Percentiles rank a stretch among this genome's conserved stretches.
Evolutionary conservation across 1,284 basidiomycete genomes (phyloP).

Genomic region (Boletellus dicymbophilus): DNA sequence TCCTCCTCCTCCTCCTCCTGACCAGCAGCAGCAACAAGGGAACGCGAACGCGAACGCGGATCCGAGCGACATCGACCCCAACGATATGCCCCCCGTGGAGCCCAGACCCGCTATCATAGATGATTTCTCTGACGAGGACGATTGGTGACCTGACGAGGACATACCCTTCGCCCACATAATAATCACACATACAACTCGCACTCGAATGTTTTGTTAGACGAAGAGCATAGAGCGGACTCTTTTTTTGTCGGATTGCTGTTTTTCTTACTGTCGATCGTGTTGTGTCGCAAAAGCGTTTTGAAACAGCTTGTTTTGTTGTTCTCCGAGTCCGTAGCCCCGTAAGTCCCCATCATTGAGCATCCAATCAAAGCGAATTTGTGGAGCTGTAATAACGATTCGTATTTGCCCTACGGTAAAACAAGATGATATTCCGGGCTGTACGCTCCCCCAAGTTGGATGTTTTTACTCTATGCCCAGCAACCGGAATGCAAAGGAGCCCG

Average conservation of each 20-base stretch:
- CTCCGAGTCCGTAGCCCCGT: no score
- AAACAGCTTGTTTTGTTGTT: background rate
- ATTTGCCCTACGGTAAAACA: no score
- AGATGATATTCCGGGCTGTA: constrained; percentile 8
- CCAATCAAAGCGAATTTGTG: no score
- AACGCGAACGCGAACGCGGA: constrained; percentile 3
- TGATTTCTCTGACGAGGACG: constrained; percentile 30
- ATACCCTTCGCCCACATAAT: no score
- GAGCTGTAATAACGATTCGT: no score
- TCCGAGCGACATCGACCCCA: constrained; percentile 18
- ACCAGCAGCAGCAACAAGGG: background rate
- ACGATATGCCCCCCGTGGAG: constrained; percentile 13
- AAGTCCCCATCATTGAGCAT: no score
- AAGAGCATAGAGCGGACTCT: no score
- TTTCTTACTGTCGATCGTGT: no score
- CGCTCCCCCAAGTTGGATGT: constrained; percentile 7
- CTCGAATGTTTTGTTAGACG: no score
- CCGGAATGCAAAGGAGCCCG: constrained; percentile 1
- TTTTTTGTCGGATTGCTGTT: no score
- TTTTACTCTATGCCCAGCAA: constrained; percentile 8
- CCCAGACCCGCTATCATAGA: constrained; percentile 8
- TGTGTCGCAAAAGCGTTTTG: no score
- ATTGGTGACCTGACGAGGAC: constrained; percentile 17
- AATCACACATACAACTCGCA: background rate
- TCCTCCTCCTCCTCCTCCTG: no score